Percentiles rank a stretch among this genome's conserved stretches.
phyloP scores from a whole-genome alignment of 805 yeast genomes.

The Teunomyces pallodes region DNA sequence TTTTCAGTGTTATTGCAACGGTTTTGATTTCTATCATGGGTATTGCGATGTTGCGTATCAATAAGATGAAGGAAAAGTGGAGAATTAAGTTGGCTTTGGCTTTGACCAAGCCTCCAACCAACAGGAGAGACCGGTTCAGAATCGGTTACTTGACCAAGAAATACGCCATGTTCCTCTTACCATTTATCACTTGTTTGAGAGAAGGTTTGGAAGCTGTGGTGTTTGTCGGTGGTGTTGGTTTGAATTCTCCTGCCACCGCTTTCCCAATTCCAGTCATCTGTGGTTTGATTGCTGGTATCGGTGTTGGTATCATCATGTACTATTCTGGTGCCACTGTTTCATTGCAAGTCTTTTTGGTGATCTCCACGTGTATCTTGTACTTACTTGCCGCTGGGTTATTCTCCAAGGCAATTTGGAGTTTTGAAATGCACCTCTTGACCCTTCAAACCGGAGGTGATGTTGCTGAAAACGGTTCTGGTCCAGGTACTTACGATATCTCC shows the following conservation, averaged over 20 bases:
- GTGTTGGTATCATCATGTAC: constrained; percentile 20
- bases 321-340: constrained; percentile 22
- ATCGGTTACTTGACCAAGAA: constrained; percentile 59
- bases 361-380: constrained; percentile 25
- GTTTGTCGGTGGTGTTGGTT: constrained; percentile 94
- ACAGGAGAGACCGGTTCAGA: constrained; percentile 29
- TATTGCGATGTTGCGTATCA: constrained; percentile 28
- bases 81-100: constrained; percentile 27
- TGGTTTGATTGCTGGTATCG: constrained; percentile 22
- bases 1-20: constrained; percentile 24
- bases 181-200: constrained; percentile 87
- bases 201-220: constrained; percentile 98
- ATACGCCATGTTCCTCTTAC: constrained; percentile 85
- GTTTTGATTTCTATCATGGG: constrained; percentile 26
- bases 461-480: constrained; percentile 24
- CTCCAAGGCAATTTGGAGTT: constrained; percentile 24
- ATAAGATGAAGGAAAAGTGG: constrained; percentile 30
- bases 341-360: constrained; percentile 22
- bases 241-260: constrained; percentile 32
- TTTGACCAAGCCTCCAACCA: constrained; percentile 13
- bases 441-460: constrained; percentile 24
- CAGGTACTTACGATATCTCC: constrained; percentile 24
- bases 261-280: constrained; percentile 23
- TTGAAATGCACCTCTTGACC: constrained; percentile 15
- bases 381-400: constrained; percentile 24